A percentile compares a stretch with the other conserved stretches of the same genome.
phyloP scores from a whole-genome alignment of 1,284 basidiomycete genomes.

The Marasmius sp. region DNA sequence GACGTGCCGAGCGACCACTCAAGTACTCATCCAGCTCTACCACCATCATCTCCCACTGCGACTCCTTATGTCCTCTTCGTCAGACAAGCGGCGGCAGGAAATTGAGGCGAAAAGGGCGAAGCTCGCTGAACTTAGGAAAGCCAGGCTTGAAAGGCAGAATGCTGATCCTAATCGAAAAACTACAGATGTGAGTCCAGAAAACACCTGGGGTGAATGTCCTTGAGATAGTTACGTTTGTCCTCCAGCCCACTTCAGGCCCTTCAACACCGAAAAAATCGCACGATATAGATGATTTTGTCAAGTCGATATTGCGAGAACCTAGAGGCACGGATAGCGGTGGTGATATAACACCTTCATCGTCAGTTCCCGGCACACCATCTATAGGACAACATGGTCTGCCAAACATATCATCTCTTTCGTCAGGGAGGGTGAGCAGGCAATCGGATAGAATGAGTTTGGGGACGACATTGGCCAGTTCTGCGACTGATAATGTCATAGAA shows the following conservation, averaged over 20 bases:
- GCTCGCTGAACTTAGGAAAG: slow-evolving; percentile 80
- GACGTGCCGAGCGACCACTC: not conserved
- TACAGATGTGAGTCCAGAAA: slow-evolving; percentile 37
- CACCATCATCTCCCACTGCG: not conserved
- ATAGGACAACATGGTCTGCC: slow-evolving; percentile 43
- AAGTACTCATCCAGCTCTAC: not conserved
- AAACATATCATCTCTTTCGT: slow-evolving; percentile 32
- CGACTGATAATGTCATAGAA: slow-evolving; percentile 68
- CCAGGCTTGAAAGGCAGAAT: slow-evolving; percentile 66
- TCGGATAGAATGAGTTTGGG: slow-evolving; percentile 61
- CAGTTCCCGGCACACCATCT: slow-evolving; percentile 72
- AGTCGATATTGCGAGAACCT: slow-evolving; percentile 48
- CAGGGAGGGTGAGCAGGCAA: slow-evolving; percentile 63
- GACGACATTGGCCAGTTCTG: slow-evolving; percentile 49
- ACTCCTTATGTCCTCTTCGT: slow-evolving; percentile 21
- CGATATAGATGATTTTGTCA: slow-evolving; percentile 73
- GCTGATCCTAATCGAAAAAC: slow-evolving; percentile 55
- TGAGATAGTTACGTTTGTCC: not conserved
- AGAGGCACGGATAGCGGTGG: slow-evolving; percentile 48
- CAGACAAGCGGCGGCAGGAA: slow-evolving; percentile 65
- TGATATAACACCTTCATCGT: slow-evolving; percentile 63
- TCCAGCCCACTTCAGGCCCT: slow-evolving; percentile 27
- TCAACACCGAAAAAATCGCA: slow-evolving; percentile 25
- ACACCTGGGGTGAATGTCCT: not conserved
- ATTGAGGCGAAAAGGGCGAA: slow-evolving; percentile 91